Evolutionary conservation across 1,139 yeast genomes (phyloP).

Genomic region (Zygosaccharomyces sapae): DNA sequence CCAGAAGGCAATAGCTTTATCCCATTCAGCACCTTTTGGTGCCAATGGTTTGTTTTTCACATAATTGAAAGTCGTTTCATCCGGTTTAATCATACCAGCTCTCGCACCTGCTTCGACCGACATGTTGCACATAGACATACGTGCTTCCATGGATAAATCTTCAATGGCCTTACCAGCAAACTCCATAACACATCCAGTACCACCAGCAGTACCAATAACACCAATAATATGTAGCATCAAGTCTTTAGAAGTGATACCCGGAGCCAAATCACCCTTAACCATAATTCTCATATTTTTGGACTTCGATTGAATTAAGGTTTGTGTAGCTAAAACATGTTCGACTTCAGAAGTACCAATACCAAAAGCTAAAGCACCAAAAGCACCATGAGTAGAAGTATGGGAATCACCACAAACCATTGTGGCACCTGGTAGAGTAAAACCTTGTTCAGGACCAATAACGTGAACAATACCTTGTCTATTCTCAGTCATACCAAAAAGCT

Average conservation of each 20-base stretch:
- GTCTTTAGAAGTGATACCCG: constrained; percentile 95
- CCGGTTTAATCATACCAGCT: constrained; percentile 99
- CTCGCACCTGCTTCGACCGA: constrained; percentile 98
- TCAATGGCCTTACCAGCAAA: constrained; percentile 94
- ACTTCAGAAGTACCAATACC: constrained; percentile 99
- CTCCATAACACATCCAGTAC: constrained; percentile 95
- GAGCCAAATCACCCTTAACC: constrained; percentile 75
- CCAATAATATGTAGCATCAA: constrained; percentile 91
- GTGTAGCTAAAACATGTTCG: constrained; percentile 97
- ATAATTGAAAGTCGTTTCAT: constrained; percentile 79
- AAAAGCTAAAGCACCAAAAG: constrained; percentile 95
- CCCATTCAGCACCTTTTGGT: constrained; percentile 92
- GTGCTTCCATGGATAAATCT: constrained; percentile 87
- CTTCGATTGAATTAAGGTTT: constrained; percentile 88
- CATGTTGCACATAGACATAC: constrained; percentile 99
- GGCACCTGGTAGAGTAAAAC: constrained; percentile 96
- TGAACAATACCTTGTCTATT: constrained; percentile 96
- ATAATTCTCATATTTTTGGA: constrained; percentile 91
- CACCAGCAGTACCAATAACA: constrained; percentile 98
- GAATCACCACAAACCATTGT: constrained; percentile 99
- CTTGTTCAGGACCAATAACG: constrained; percentile 98
- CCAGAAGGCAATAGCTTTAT: constrained; percentile 90
- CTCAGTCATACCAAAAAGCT: constrained; percentile 91
- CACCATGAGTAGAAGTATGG: constrained; percentile 98
- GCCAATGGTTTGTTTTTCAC: constrained; percentile 92